Base-by-base conservation (phyloP, 2,329 filamentous ascomycete genomes). In the Fusarium nurragi region DNA sequence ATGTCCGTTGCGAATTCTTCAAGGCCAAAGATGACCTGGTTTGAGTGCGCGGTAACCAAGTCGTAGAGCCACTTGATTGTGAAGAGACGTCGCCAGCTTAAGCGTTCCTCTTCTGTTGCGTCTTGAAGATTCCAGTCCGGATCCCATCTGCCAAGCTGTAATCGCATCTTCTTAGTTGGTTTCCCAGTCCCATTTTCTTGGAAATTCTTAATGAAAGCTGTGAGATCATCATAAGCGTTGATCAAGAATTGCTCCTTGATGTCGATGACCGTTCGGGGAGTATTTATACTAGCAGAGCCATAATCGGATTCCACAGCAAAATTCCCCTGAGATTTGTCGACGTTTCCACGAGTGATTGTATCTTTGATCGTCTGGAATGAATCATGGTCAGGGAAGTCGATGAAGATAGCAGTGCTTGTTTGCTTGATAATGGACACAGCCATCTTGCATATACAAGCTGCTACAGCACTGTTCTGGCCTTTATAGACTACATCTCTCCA, bases 11-110 rank as follows among this genome's bases (percentile, higher is more conserved):
- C 80, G 65, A 85, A 84, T 14, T 82, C 77, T 11, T 77, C 77
- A 2, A 84, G 54, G 1, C 82, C 82, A 48, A 76, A 83, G 4
- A 84, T 59, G 25, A 75, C 70, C 22, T 78, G 74, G 13, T 71
- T 43, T 0, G 79, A 80, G 52, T 77, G 82, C 6, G 81, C 23
- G 47, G 83, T 84, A 63, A 84, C 79, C 7, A 85, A 64, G 51
- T 84, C 81, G 57, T 84, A 84, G 0, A 85, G 76, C 81, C 81
- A 84, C 56, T 80, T 83, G 58, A 85, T 82, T 3, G 79, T 82
- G 50, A 82, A 84, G 0, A 71, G 64, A 3, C 80, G 78, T 8
- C 82, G 80, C 82, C 82, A 85, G 10, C 75, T 70, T 5, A 81
- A 36, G 21, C 79, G 71, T 46, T 83, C 67, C 6, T 78, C 69